Percentiles rank a stretch among this genome's conserved stretches.
Conservation (phyloP, 1,284 basidiomycete species). For the Cryptococcus sp. region DNA sequence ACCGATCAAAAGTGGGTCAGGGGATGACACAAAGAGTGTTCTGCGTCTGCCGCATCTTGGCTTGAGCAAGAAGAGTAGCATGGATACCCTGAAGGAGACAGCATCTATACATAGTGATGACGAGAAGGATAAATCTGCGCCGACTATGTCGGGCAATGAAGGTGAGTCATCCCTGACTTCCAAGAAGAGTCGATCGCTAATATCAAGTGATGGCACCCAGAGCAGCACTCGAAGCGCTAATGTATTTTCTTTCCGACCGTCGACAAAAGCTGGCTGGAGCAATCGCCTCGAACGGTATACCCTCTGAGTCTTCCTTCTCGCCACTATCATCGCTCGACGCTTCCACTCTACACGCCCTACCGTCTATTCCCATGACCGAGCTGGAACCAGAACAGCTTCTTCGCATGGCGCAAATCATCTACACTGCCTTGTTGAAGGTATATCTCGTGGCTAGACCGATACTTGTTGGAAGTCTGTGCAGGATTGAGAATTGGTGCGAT, state of each 20-base stretch:
- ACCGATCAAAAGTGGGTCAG: neutral
- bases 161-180: slow-evolving; percentile 9
- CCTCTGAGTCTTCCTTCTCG: slow-evolving; percentile 43
- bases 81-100: slow-evolving; percentile 31
- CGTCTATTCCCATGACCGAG: slow-evolving; percentile 63
- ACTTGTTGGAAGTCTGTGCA: slow-evolving; percentile 80
- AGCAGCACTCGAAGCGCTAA: slow-evolving; percentile 49
- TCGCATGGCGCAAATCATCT: slow-evolving; percentile 85
- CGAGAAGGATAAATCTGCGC: slow-evolving; percentile 12
- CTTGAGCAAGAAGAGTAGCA: slow-evolving; percentile 31
- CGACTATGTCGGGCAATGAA: slow-evolving; percentile 20
- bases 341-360: slow-evolving; percentile 63
- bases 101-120: slow-evolving; percentile 9
- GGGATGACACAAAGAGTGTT: slow-evolving; percentile 6
- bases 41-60: slow-evolving; percentile 22
- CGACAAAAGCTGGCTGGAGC: slow-evolving; percentile 77
- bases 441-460: slow-evolving; percentile 80
- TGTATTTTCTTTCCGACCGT: slow-evolving; percentile 67
- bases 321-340: slow-evolving; percentile 51
- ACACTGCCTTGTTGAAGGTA: slow-evolving; percentile 92
- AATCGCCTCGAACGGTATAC: slow-evolving; percentile 63
- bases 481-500: slow-evolving; percentile 95
- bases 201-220: slow-evolving; percentile 26
- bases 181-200: neutral
- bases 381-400: slow-evolving; percentile 75